These are phyloP conservation scores for Candida ficus DNA, from an alignment of 805 yeast genomes.

Conservation along the genomic window DNA sequence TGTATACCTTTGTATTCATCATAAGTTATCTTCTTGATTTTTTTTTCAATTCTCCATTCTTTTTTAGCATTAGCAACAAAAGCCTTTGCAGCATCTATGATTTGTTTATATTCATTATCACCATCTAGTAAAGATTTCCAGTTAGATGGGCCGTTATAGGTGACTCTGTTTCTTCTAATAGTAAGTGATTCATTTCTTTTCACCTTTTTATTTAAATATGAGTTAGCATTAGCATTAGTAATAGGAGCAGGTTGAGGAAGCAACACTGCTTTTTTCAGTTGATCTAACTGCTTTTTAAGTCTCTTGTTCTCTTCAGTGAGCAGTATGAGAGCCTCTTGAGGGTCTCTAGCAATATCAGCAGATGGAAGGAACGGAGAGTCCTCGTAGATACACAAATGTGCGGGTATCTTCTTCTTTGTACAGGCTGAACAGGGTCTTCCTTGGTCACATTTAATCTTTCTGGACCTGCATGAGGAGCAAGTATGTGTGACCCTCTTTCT, in stretches of 20 bases:
- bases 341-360: constrained; percentile 12
- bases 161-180: constrained; percentile 9
- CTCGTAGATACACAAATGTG: constrained; percentile 22
- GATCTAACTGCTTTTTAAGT: constrained; percentile 14
- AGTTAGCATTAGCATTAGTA: neutral
- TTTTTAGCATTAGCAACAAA: constrained; percentile 16
- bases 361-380: constrained; percentile 27
- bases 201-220: constrained; percentile 1
- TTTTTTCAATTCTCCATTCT: constrained; percentile 20
- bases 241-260: neutral
- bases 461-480: constrained; percentile 19
- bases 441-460: constrained; percentile 25
- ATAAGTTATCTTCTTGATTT: constrained; percentile 6
- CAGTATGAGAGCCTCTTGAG: constrained; percentile 10
- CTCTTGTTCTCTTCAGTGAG: constrained; percentile 16
- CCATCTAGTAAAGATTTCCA: constrained; percentile 17
- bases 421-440: constrained; percentile 23
- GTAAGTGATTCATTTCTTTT: constrained; percentile 8
- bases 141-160: constrained; percentile 19
- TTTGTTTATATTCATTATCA: constrained; percentile 5
- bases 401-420: constrained; percentile 19
- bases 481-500: constrained; percentile 16
- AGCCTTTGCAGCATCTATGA: constrained; percentile 8
- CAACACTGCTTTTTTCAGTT: constrained; percentile 2
- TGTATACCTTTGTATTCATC: constrained; percentile 10